Percentiles rank a stretch among this genome's conserved stretches.
phyloP scores from a whole-genome alignment of 2,329 filamentous ascomycete species.

The Fusarium staphyleae region DNA sequence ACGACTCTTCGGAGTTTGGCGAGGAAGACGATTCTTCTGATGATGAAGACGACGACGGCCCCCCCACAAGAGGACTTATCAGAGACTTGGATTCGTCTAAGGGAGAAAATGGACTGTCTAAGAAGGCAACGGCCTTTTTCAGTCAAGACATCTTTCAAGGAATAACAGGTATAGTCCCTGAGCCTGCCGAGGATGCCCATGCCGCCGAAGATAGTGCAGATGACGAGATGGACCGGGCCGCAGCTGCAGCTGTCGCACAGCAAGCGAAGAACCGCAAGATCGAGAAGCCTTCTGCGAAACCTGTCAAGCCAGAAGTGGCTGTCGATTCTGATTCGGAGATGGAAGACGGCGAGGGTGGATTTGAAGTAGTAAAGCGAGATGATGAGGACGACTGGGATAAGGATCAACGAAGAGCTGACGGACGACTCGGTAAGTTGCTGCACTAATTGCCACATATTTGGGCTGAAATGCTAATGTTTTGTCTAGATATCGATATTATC shows the following conservation, averaged over 20 bases:
- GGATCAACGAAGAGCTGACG: slow-evolving; percentile 68
- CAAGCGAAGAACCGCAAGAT: slow-evolving; percentile 41
- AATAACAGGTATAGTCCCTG: slow-evolving; percentile 71
- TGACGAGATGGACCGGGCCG: slow-evolving; percentile 47
- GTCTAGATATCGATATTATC: slow-evolving; percentile 89
- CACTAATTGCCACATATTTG: not conserved
- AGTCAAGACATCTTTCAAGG: slow-evolving; percentile 93
- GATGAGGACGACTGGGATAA: slow-evolving; percentile 70
- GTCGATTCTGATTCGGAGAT: slow-evolving; percentile 45
- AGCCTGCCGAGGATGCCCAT: slow-evolving; percentile 44
- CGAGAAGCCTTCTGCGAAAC: slow-evolving; percentile 4
- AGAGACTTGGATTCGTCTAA: slow-evolving; percentile 47
- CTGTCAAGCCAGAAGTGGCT: slow-evolving; percentile 28
- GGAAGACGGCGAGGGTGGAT: slow-evolving; percentile 56
- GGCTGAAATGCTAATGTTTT: slow-evolving; percentile 5
- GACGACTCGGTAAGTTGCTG: slow-evolving; percentile 61
- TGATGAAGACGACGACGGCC: slow-evolving; percentile 43
- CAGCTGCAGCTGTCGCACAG: slow-evolving; percentile 36
- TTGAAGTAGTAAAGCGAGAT: slow-evolving; percentile 66
- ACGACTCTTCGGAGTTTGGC: slow-evolving; percentile 63
- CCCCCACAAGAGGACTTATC: slow-evolving; percentile 42
- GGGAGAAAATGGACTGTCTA: slow-evolving; percentile 32
- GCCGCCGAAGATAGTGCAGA: slow-evolving; percentile 37
- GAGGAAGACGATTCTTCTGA: slow-evolving; percentile 57
- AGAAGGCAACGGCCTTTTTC: slow-evolving; percentile 85